Base-by-base conservation (phyloP, 495 filamentous ascomycete species). In the Penicillium lividum region DNA sequence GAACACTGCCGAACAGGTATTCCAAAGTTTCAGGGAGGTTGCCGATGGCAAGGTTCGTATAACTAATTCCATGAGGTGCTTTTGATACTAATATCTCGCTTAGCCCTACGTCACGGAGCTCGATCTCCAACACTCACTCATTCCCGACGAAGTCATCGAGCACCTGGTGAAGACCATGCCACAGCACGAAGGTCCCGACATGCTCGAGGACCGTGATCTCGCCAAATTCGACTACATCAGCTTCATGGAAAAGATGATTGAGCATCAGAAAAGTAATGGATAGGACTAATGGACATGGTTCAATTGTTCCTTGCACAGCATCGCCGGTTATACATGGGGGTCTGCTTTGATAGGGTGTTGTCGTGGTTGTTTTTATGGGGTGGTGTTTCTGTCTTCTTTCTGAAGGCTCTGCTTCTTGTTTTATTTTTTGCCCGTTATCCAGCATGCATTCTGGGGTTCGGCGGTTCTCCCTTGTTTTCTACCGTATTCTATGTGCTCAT, bases 1-100 rank as follows among this genome's bases (percentile, higher is more conserved):
- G 72, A 97, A 98, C 65, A 96, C 92, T 16, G 95, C 94, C 22
- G 94, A 97, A 73, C 94, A 98, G 68, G 95, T 98, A 0, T 97
- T 92, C 74, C 94, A 98, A 74, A 91, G 86, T 68, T 98, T 98
- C 82, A 84, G 85, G 54, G 94, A 98, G 74, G 94, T 98, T 28
- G 94, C 94, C 11, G 94, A 98, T 80, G 95, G 95, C 45, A 98
- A 98, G 78, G 84, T 86, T 75, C 47, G 81, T 68, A 46, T 15
- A 18, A 46, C 34, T 36, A 33, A 44, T 28, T 58, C 9, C 45
- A n/a, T 44, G 38, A 30, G 1, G 7, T 15, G 15, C 16, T 50
- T 10, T 49, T 43, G 25, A 51, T 38, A 53, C 59, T 71, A 38
- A 72, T 48, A 28, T 27, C 56, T 34, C 11, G 40, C 34, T 16